These are phyloP conservation scores for Aspergillus thermomutatus DNA, from an alignment of 2,329 filamentous ascomycete genomes.

Conservation along the genomic window DNA sequence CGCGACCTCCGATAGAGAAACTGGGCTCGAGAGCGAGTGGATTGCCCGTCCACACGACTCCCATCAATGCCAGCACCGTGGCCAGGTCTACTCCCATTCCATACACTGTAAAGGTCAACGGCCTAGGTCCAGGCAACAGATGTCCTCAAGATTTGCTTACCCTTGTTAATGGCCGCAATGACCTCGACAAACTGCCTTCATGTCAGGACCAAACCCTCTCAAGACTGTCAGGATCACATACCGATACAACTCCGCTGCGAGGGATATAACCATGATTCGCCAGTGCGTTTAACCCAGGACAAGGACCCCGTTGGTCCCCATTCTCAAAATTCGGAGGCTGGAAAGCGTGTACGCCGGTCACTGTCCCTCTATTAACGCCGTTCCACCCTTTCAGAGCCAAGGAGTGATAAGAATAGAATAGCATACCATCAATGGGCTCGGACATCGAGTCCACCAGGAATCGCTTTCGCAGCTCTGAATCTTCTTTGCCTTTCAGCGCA, in stretches of 20 bases:
- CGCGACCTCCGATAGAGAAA: slow-evolving; percentile 53
- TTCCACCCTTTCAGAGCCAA: not conserved
- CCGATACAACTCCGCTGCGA: slow-evolving; percentile 36
- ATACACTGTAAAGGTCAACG: slow-evolving; percentile 33
- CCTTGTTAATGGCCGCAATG: slow-evolving; percentile 34
- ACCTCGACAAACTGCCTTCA: slow-evolving; percentile 28
- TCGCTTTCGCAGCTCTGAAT: not conserved
- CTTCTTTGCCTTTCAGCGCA: not conserved
- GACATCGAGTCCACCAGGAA: not conserved
- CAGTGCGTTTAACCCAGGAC: slow-evolving; percentile 43
- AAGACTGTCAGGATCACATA: slow-evolving; percentile 8
- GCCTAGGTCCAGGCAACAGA: not conserved
- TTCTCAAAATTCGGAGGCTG: slow-evolving; percentile 30
- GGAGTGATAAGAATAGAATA: too few species aligned
- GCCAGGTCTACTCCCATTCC: slow-evolving; percentile 48
- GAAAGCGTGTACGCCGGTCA: slow-evolving; percentile 34
- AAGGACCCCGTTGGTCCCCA: slow-evolving; percentile 40
- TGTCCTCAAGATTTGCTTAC: slow-evolving; percentile 10
- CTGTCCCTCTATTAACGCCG: slow-evolving; percentile 10
- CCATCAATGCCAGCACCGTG: slow-evolving; percentile 44
- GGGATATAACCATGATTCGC: slow-evolving; percentile 45
- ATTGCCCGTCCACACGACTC: slow-evolving; percentile 50
- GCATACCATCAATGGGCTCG: slow-evolving; percentile 25
- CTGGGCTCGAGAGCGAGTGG: slow-evolving; percentile 48
- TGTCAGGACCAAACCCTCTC: slow-evolving; percentile 2